A percentile compares a stretch with the other conserved stretches of the same genome.
Evolutionary conservation across 495 filamentous ascomycete species (phyloP).

Genomic region (Aspergillus diversus): DNA sequence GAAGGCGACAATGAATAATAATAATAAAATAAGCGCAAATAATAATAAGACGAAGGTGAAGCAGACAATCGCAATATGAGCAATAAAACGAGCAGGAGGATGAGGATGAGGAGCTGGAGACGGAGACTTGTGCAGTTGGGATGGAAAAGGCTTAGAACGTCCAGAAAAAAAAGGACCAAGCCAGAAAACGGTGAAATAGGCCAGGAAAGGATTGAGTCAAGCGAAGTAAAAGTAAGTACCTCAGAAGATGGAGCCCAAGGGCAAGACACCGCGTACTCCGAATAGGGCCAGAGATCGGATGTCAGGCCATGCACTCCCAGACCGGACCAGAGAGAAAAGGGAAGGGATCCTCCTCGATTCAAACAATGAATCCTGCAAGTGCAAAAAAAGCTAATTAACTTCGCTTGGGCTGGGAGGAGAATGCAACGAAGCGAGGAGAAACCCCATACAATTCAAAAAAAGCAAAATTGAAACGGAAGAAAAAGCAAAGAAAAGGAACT

Average conservation of each 20-base stretch:
- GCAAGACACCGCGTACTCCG: too few species aligned
- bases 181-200: background rate
- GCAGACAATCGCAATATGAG: background rate
- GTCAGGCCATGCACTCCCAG: constrained; percentile 6
- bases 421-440: background rate
- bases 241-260: too few species aligned
- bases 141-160: too few species aligned
- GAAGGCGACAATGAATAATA: background rate
- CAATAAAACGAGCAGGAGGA: background rate
- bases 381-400: background rate
- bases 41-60: background rate
- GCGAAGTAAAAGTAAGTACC: background rate
- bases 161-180: background rate
- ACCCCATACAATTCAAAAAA: background rate
- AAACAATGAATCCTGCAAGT: constrained; percentile 2
- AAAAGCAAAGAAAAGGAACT: constrained; percentile 8
- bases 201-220: background rate
- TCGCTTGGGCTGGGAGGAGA: background rate
- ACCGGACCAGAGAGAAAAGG: background rate
- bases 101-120: background rate
- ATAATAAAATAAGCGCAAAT: background rate
- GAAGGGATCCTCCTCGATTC: background rate
- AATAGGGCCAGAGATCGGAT: background rate
- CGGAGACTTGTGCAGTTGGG: background rate
- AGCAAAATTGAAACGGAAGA: constrained; percentile 1